These are phyloP conservation scores for Aspergillus egyptiacus DNA, from an alignment of 495 filamentous ascomycete genomes.

Conservation along the genomic window DNA sequence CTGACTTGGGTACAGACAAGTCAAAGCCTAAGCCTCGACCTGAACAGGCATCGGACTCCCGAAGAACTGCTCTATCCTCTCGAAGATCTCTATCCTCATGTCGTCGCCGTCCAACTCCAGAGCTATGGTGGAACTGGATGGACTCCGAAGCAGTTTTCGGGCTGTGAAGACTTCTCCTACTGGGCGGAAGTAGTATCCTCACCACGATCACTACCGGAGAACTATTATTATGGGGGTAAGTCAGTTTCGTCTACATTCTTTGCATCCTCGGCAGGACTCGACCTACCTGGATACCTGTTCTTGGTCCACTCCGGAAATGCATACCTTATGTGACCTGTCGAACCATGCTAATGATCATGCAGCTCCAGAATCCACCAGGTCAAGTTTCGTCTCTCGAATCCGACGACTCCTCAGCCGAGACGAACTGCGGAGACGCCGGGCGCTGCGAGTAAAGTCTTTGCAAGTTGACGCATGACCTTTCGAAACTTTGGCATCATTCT, in stretches of 20 bases:
- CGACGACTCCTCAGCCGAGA: slow-evolving; percentile 12
- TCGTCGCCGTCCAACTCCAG: slow-evolving; percentile 35
- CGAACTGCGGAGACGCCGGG: slow-evolving; percentile 3
- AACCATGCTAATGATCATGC: slow-evolving; percentile 4
- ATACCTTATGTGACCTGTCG: slow-evolving; percentile 11
- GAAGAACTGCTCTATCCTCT: slow-evolving; percentile 36
- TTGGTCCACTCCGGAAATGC: too few relatives aligned
- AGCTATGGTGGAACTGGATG: slow-evolving; percentile 21
- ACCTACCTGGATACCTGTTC: too few relatives aligned
- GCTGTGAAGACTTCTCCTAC: slow-evolving; percentile 33
- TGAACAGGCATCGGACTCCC: slow-evolving; percentile 26
- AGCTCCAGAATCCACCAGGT: slow-evolving; percentile 10
- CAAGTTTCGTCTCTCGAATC: slow-evolving; percentile 12
- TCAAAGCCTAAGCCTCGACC: slow-evolving; percentile 21
- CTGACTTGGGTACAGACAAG: slow-evolving; percentile 10
- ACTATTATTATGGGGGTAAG: too few relatives aligned
- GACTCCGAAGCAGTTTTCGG: slow-evolving; percentile 35
- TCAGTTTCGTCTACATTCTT: slow-evolving; percentile 18
- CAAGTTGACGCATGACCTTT: background rate
- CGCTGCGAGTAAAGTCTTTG: slow-evolving; percentile 3
- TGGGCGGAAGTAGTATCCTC: slow-evolving; percentile 36
- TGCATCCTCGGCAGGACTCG: too few relatives aligned
- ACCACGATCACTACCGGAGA: slow-evolving; percentile 22
- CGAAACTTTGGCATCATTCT: background rate
- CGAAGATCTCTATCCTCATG: slow-evolving; percentile 38